Conservation (phyloP, 2,329 filamentous ascomycete species). For the Ophiobolus disseminans region DNA sequence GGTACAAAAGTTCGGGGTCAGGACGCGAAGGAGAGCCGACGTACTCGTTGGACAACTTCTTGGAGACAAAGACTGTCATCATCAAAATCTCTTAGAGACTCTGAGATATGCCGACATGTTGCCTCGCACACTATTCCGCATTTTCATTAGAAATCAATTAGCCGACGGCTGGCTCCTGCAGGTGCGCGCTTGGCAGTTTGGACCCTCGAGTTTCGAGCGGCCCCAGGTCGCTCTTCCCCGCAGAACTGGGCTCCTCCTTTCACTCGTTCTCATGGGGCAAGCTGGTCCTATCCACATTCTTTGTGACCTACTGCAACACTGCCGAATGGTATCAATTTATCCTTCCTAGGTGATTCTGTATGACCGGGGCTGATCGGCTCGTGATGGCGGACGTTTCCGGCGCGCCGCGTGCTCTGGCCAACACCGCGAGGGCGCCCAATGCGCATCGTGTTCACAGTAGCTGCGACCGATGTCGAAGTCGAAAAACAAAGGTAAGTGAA, state of each 20-base stretch:
- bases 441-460: conserved; percentile 46
- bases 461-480: conserved; percentile 48
- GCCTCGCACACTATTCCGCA: conserved; percentile 10
- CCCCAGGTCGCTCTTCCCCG: conserved; percentile 11
- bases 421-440: conserved; percentile 33
- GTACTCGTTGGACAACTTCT: conserved; percentile 42
- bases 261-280: conserved; percentile 16
- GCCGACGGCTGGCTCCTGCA: conserved; percentile 20
- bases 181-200: not conserved
- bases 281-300: conserved; percentile 17
- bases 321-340: conserved; percentile 30
- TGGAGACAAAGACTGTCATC: conserved; percentile 45
- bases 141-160: conserved; percentile 17
- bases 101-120: not conserved
- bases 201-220: conserved; percentile 8
- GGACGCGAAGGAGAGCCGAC: conserved; percentile 45
- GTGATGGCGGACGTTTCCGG: conserved; percentile 38
- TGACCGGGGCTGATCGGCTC: conserved; percentile 16
- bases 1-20: conserved; percentile 46
- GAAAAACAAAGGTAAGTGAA: conserved; percentile 46
- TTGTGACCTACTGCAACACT: conserved; percentile 15
- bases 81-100: conserved; percentile 34
- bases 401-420: conserved; percentile 21
- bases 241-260: conserved; percentile 10
- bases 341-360: conserved; percentile 9